Percentiles rank a stretch among this genome's conserved stretches.
These are phyloP conservation scores for Ogataea zsoltii DNA, from an alignment of 805 yeast species.

Conservation along the genomic window DNA sequence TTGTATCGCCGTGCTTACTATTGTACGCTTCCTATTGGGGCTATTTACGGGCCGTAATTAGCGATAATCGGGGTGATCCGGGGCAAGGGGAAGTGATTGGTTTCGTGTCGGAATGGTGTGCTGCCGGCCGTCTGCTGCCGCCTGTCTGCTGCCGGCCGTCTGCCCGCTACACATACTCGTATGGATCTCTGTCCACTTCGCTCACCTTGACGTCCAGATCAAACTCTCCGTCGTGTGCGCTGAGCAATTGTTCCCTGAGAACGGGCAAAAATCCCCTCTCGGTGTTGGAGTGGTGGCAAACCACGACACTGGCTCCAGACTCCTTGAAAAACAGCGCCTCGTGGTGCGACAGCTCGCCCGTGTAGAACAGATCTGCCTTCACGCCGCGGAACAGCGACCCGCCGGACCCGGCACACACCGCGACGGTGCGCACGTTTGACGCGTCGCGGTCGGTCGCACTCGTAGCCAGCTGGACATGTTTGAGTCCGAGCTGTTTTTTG, in stretches of 20 bases:
- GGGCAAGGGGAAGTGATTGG: too few species aligned
- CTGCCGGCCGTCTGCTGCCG: too few species aligned
- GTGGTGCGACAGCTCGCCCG: conserved; percentile 96
- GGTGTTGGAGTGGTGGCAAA: conserved; percentile 89
- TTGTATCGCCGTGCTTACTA: too few species aligned
- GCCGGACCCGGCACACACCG: conserved; percentile 96
- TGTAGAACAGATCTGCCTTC: conserved; percentile 67
- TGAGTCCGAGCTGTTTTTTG: conserved; percentile 54
- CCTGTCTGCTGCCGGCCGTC: too few species aligned
- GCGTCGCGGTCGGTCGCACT: conserved; percentile 29
- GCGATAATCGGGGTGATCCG: too few species aligned
- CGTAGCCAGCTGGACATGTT: conserved; percentile 63
- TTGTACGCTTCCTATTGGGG: too few species aligned
- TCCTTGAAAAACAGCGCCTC: conserved; percentile 77
- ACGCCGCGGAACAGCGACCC: conserved; percentile 68
- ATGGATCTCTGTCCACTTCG: conserved; percentile 65
- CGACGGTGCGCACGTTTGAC: conserved; percentile 53
- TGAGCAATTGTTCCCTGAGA: conserved; percentile 49
- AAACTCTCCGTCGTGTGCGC: conserved; percentile 37
- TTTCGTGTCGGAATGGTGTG: too few species aligned
- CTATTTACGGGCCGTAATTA: too few species aligned
- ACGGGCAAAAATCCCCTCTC: conserved; percentile 78
- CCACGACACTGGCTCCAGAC: conserved; percentile 66
- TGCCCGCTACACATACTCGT: conserved; percentile 26
- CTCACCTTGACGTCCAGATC: conserved; percentile 52